phyloP scores from a whole-genome alignment of 1,284 basidiomycete genomes.

The Porodaedalea pini region DNA sequence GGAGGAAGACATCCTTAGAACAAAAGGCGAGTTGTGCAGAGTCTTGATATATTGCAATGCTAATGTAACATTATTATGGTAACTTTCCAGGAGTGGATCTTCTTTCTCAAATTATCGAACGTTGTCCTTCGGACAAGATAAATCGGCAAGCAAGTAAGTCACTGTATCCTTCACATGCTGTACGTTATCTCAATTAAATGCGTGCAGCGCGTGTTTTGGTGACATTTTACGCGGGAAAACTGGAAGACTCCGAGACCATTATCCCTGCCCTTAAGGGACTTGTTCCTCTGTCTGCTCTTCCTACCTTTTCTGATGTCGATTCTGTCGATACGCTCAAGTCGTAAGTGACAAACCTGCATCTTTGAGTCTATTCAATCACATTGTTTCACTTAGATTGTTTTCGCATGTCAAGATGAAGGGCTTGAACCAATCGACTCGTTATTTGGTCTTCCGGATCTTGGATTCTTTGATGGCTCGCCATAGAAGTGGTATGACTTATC shows the following conservation, averaged over 20 bases:
- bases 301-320: constrained; percentile 70
- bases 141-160: constrained; percentile 79
- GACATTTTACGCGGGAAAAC: constrained; percentile 81
- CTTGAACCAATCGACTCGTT: constrained; percentile 80
- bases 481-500: constrained; percentile 51
- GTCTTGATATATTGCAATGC: not conserved
- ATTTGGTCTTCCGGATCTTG: constrained; percentile 78
- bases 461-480: constrained; percentile 77
- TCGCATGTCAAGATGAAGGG: constrained; percentile 77
- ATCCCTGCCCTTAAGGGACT: constrained; percentile 77
- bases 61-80: constrained; percentile 14
- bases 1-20: constrained; percentile 74
- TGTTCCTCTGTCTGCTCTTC: constrained; percentile 59
- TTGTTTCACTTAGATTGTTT: constrained; percentile 55
- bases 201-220: constrained; percentile 73
- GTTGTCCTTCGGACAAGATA: constrained; percentile 61
- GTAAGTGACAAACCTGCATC: constrained; percentile 42
- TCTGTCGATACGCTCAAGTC: constrained; percentile 63
- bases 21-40: constrained; percentile 68
- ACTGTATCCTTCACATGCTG: not conserved
- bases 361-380: not conserved
- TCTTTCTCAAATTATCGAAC: constrained; percentile 61
- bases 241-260: constrained; percentile 81
- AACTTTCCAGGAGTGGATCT: constrained; percentile 68
- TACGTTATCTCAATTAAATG: not conserved